Percentiles rank a stretch among this genome's conserved stretches.
phyloP scores from a whole-genome alignment of 306 rosid genomes.

The Cicer judaicum region DNA sequence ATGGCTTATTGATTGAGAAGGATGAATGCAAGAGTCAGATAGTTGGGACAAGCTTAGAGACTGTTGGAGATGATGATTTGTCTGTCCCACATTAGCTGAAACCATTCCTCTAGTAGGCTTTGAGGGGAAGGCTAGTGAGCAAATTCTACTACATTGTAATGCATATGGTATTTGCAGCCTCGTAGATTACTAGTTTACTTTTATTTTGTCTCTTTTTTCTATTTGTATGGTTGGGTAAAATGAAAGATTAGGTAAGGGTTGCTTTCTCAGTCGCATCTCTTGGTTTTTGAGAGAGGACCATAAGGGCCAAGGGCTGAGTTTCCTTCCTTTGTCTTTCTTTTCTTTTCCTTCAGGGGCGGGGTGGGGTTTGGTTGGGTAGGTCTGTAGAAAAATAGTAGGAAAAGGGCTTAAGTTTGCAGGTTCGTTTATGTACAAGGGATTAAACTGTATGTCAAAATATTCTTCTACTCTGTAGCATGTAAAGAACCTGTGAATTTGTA shows the following conservation, averaged over 20 bases:
- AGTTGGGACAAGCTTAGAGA: slow-evolving; percentile 45
- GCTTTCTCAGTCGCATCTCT: slow-evolving; percentile 32
- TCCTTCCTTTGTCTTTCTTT: slow-evolving; percentile 31
- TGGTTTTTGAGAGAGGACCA: slow-evolving; percentile 12
- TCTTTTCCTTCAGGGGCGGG: neutral
- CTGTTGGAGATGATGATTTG: slow-evolving; percentile 40
- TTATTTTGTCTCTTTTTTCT: slow-evolving; percentile 28
- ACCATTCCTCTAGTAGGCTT: slow-evolving; percentile 24
- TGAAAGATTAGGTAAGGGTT: slow-evolving; percentile 42
- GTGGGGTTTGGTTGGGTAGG: slow-evolving; percentile 43
- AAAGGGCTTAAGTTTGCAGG: slow-evolving; percentile 48
- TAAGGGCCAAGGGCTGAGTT: slow-evolving; percentile 18
- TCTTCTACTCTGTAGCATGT: slow-evolving; percentile 32
- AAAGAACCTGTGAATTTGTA: slow-evolving; percentile 47
- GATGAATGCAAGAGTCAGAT: slow-evolving; percentile 48
- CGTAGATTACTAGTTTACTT: slow-evolving; percentile 39
- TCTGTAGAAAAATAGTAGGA: slow-evolving; percentile 36
- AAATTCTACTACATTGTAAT: slow-evolving; percentile 31
- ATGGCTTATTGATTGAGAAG: slow-evolving; percentile 39
- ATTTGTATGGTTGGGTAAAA: slow-evolving; percentile 32
- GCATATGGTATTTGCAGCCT: slow-evolving; percentile 44
- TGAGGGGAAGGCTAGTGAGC: slow-evolving; percentile 27
- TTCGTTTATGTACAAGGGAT: slow-evolving; percentile 39
- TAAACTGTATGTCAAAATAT: slow-evolving; percentile 29
- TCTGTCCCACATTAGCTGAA: slow-evolving; percentile 40